phyloP scores from a whole-genome alignment of 2,329 filamentous ascomycete species.

The Dactylellina sp. region DNA sequence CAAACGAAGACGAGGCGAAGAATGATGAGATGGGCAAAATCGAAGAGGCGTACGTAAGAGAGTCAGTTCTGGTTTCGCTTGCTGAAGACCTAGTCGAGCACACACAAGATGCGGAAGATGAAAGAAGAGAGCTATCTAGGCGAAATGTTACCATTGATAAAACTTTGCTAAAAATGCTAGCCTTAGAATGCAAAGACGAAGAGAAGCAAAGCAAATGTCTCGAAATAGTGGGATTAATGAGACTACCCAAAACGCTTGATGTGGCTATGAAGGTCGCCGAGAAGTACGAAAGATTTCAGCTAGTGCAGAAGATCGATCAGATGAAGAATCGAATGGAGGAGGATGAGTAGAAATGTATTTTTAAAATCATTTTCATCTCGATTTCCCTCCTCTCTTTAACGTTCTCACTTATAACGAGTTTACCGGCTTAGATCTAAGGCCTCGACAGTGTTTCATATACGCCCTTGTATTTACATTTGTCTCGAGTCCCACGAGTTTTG shows the following conservation, averaged over 20 bases:
- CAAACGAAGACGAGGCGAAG: slow-evolving; percentile 62
- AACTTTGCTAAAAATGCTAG: slow-evolving; percentile 86
- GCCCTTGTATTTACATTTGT: slow-evolving; percentile 37
- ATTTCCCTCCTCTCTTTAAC: too few species aligned
- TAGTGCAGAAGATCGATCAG: slow-evolving; percentile 91
- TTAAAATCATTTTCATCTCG: too few species aligned
- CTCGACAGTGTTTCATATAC: slow-evolving; percentile 2
- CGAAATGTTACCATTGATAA: slow-evolving; percentile 90
- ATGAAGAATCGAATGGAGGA: slow-evolving; percentile 73
- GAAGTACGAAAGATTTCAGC: slow-evolving; percentile 80
- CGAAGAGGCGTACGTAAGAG: slow-evolving; percentile 84
- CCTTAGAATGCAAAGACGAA: slow-evolving; percentile 89
- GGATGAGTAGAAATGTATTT: slow-evolving; percentile 64
- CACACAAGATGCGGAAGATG: slow-evolving; percentile 73
- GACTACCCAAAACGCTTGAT: slow-evolving; percentile 88
- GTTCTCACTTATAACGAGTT: neutral
- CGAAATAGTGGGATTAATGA: slow-evolving; percentile 88
- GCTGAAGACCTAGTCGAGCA: slow-evolving; percentile 78
- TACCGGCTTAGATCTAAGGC: neutral
- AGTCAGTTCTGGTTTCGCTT: slow-evolving; percentile 77
- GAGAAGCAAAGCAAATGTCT: slow-evolving; percentile 94
- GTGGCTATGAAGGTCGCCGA: slow-evolving; percentile 89
- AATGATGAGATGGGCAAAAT: slow-evolving; percentile 69
- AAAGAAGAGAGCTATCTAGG: slow-evolving; percentile 75
- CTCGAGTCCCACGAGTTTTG: slow-evolving; percentile 9